phyloP scores from a whole-genome alignment of 2,329 filamentous ascomycete species.

The Colletotrichum sp. region DNA sequence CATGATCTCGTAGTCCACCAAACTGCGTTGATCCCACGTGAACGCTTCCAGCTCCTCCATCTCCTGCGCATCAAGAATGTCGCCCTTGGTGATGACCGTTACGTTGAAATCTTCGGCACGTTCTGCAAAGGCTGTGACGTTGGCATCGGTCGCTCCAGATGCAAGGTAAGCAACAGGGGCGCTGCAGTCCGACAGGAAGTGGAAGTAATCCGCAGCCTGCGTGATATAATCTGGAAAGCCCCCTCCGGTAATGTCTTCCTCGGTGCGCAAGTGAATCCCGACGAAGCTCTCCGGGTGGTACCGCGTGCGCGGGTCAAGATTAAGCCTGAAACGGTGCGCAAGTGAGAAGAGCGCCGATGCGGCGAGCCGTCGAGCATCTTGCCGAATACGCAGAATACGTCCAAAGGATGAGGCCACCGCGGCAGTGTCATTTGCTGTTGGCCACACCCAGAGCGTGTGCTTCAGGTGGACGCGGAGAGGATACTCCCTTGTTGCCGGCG shows the following conservation, averaged over 20 bases:
- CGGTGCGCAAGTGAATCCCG: slow-evolving; percentile 40
- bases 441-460: slow-evolving; percentile 33
- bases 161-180: slow-evolving; percentile 45
- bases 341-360: slow-evolving; percentile 38
- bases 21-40: slow-evolving; percentile 52
- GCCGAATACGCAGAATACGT: slow-evolving; percentile 38
- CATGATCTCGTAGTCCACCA: slow-evolving; percentile 57
- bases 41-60: slow-evolving; percentile 36
- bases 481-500: slow-evolving; percentile 29
- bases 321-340: slow-evolving; percentile 27
- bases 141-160: slow-evolving; percentile 39
- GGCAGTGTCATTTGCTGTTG: slow-evolving; percentile 31
- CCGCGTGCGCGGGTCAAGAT: slow-evolving; percentile 28
- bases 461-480: slow-evolving; percentile 37
- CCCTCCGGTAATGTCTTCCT: slow-evolving; percentile 28
- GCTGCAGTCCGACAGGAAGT: slow-evolving; percentile 29
- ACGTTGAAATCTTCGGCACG: slow-evolving; percentile 40
- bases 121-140: slow-evolving; percentile 38
- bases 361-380: slow-evolving; percentile 37
- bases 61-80: slow-evolving; percentile 44
- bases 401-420: slow-evolving; percentile 40
- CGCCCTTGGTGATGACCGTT: slow-evolving; percentile 45
- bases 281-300: slow-evolving; percentile 30
- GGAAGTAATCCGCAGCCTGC: slow-evolving; percentile 36
- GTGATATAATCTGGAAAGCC: slow-evolving; percentile 33